phyloP scores from a whole-genome alignment of 805 yeast species.

The Millerago galiae region DNA sequence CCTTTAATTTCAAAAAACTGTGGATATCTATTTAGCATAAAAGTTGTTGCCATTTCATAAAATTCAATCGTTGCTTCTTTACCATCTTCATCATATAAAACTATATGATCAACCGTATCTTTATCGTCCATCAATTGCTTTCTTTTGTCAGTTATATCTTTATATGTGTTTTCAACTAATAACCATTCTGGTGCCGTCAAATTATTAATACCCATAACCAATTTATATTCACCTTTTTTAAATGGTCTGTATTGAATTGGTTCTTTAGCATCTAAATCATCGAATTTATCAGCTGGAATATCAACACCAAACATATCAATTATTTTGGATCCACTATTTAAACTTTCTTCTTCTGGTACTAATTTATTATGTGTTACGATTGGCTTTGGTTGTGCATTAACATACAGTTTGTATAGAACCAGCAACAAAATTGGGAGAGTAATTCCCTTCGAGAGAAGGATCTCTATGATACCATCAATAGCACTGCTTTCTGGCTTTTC shows the following conservation, averaged over 20 bases:
- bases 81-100: slow-evolving; percentile 27
- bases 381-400: no score
- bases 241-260: slow-evolving; percentile 53
- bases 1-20: slow-evolving; percentile 19
- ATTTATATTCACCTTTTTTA: slow-evolving; percentile 49
- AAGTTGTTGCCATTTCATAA: slow-evolving; percentile 18
- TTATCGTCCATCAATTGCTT: slow-evolving; percentile 24
- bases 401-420: no score
- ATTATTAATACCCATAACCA: slow-evolving; percentile 58
- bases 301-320: not conserved
- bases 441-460: no score
- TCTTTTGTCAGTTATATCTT: slow-evolving; percentile 36
- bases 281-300: not conserved
- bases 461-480: no score
- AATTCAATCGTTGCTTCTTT: slow-evolving; percentile 20
- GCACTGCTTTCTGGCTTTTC: no score
- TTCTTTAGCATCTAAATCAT: slow-evolving; percentile 7
- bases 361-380: not conserved
- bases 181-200: slow-evolving; percentile 49
- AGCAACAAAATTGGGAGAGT: no score
- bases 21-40: slow-evolving; percentile 22
- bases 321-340: not conserved
- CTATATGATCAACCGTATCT: slow-evolving; percentile 27
- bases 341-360: not conserved
- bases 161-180: slow-evolving; percentile 54